Conservation (phyloP, 768 basidiomycete species). For the Boletus subcaerulescens region DNA sequence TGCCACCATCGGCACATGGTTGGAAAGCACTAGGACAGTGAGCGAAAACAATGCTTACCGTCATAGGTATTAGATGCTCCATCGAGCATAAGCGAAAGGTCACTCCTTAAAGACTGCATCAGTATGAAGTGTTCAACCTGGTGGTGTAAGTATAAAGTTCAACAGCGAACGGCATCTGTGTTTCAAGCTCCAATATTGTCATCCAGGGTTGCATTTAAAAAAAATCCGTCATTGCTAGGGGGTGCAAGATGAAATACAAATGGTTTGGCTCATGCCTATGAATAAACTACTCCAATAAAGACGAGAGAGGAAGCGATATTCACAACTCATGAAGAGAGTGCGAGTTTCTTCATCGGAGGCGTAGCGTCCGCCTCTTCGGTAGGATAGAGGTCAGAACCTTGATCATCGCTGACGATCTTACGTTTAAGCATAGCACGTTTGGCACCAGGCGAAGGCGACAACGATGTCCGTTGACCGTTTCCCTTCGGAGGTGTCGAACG, state of each 20-base stretch:
- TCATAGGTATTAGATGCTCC: not conserved
- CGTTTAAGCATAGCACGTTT: conserved; percentile 65
- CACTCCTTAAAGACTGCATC: conserved; percentile 3
- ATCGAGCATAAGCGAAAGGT: not conserved
- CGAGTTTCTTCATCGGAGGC: conserved; percentile 68
- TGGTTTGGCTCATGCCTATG: conserved; percentile 21
- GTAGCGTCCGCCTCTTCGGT: conserved; percentile 42
- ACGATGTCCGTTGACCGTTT: conserved; percentile 33
- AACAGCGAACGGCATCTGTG: too few relatives aligned
- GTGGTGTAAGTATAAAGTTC: not conserved
- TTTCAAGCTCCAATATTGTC: too few relatives aligned
- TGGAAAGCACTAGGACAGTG: not conserved
- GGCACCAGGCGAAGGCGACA: conserved; percentile 52
- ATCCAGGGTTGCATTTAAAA: not conserved
- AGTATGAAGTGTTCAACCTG: not conserved
- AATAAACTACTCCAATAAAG: conserved; percentile 36
- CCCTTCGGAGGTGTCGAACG: conserved; percentile 40
- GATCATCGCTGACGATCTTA: conserved; percentile 62
- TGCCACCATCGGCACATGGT: not conserved
- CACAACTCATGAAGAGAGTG: conserved; percentile 38
- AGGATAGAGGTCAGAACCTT: conserved; percentile 30
- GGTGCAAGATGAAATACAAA: conserved; percentile 25
- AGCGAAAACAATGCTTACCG: conserved; percentile 7
- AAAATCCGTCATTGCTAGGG: conserved; percentile 4
- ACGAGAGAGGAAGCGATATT: conserved; percentile 13